These are phyloP conservation scores for Cnidoscolus chayamansa DNA, from an alignment of 441 rosid species.

Conservation along the genomic window DNA sequence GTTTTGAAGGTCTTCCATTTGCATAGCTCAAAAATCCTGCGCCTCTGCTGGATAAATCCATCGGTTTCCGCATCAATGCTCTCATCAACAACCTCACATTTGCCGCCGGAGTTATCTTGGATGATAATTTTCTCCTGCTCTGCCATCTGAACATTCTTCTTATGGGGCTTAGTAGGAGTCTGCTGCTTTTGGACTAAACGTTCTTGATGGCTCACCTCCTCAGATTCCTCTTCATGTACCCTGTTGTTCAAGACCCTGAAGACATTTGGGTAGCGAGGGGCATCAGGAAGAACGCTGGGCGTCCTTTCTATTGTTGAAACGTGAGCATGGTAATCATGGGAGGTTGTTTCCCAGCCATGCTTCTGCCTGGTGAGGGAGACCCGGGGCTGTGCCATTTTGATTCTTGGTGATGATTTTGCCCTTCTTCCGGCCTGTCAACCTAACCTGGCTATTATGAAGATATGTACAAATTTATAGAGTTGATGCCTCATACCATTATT, in stretches of 20 bases:
- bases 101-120: constrained; percentile 1
- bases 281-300: constrained; percentile 30
- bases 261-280: constrained; percentile 39
- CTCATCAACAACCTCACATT: constrained; percentile 8
- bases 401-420: constrained; percentile 7
- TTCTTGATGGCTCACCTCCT: neutral
- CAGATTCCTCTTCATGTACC: constrained; percentile 4
- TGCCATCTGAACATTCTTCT: constrained; percentile 34
- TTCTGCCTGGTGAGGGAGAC: constrained; percentile 15
- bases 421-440: constrained; percentile 5
- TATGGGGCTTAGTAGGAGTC: constrained; percentile 24
- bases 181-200: neutral
- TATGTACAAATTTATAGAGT: constrained; percentile 32
- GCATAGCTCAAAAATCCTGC: constrained; percentile 40
- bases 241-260: constrained; percentile 33
- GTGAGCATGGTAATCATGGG: constrained; percentile 40
- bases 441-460: constrained; percentile 1
- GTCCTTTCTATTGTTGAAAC: constrained; percentile 24
- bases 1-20: constrained; percentile 51
- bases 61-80: constrained; percentile 29
- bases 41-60: constrained; percentile 38
- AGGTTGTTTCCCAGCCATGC: constrained; percentile 28
- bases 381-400: constrained; percentile 11
- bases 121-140: constrained; percentile 28
- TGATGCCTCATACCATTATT: constrained; percentile 17